Percentiles rank a stretch among this genome's conserved stretches.
Evolutionary conservation across 148 eudicot genomes (phyloP).

Genomic region (Amaranthus palmeri): DNA sequence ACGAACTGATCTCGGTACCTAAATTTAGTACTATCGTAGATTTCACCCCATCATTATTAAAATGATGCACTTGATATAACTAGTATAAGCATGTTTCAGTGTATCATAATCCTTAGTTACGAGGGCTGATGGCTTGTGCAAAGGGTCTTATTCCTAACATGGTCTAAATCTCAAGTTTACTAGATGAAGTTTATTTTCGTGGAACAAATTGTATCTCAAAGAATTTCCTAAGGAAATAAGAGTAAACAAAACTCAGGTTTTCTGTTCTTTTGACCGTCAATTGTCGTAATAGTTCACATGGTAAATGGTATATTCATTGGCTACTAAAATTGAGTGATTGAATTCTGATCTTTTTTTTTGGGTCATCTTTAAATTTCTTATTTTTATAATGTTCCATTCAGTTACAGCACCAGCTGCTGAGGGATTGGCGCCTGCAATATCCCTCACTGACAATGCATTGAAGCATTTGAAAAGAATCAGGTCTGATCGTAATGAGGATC

Average conservation of each 20-base stretch:
- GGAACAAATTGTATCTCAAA: background rate
- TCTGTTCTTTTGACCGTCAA: background rate
- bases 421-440: slow-evolving; percentile 74
- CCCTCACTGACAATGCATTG: slow-evolving; percentile 71
- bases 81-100: no score
- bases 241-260: background rate
- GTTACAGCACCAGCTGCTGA: slow-evolving; percentile 63
- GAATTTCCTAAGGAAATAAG: background rate
- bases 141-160: background rate
- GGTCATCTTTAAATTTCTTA: background rate
- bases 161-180: background rate
- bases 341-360: background rate
- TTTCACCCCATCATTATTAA: no score
- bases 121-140: background rate
- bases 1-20: no score
- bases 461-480: slow-evolving; percentile 85
- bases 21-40: no score
- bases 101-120: no score
- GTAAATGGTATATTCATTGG: background rate
- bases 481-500: slow-evolving; percentile 62
- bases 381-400: slow-evolving; percentile 12
- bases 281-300: background rate
- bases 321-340: background rate
- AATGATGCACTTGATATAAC: no score
- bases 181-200: background rate